Percentiles rank a stretch among this genome's conserved stretches.
Conservation (phyloP, 2,329 filamentous ascomycete genomes). For the Fusarium sp. region DNA sequence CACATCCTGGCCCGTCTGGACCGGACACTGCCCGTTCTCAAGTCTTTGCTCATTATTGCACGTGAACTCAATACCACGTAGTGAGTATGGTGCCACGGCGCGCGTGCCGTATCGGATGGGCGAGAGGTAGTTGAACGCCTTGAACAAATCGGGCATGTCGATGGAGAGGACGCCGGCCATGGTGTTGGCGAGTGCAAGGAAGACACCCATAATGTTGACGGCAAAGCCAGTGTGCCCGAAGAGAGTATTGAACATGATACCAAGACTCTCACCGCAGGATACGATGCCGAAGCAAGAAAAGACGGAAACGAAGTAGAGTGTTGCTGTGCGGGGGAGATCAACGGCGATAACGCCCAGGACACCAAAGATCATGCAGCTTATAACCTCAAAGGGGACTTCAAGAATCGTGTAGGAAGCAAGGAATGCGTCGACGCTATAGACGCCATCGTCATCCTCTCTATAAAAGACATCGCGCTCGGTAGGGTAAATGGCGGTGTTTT, state of each 20-base stretch:
- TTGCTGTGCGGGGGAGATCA: constrained; percentile 69
- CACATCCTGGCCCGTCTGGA: constrained; percentile 74
- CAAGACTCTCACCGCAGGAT: constrained; percentile 78
- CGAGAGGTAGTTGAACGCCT: constrained; percentile 76
- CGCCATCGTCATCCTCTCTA: constrained; percentile 77
- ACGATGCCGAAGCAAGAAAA: constrained; percentile 80
- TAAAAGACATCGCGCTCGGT: constrained; percentile 80
- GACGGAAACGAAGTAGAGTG: constrained; percentile 74
- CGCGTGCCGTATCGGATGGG: constrained; percentile 77
- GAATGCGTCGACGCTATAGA: constrained; percentile 78
- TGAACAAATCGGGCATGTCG: constrained; percentile 72
- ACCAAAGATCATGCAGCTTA: constrained; percentile 73
- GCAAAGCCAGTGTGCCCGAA: constrained; percentile 80
- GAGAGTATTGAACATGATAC: constrained; percentile 84
- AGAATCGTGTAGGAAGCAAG: constrained; percentile 75
- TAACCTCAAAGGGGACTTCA: constrained; percentile 77
- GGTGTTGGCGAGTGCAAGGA: constrained; percentile 76
- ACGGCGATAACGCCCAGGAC: constrained; percentile 72
- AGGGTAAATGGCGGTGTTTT: constrained; percentile 81
- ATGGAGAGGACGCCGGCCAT: constrained; percentile 79
- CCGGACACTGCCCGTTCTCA: constrained; percentile 70
- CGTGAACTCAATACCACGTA: constrained; percentile 70
- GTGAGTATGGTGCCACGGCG: constrained; percentile 73
- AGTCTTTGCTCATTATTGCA: constrained; percentile 71
- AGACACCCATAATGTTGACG: constrained; percentile 76